Percentiles rank a stretch among this genome's conserved stretches.
Conservation (phyloP, 441 rosid species). For the Bocquillonia castaneifolia region DNA sequence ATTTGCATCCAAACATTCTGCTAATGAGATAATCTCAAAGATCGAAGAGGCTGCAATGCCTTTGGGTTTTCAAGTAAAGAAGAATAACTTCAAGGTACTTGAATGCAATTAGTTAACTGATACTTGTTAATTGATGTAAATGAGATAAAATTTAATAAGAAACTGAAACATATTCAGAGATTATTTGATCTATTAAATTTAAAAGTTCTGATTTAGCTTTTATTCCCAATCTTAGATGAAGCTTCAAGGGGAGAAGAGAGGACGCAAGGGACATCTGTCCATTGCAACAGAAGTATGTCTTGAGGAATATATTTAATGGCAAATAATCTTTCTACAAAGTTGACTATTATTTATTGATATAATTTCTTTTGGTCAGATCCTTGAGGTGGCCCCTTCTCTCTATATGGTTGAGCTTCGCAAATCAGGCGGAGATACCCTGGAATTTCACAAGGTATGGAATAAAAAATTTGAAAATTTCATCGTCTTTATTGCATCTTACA, state of each 20-base stretch:
- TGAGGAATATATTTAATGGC: conserved; percentile 1
- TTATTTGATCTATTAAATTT: not conserved
- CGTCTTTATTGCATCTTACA: not conserved
- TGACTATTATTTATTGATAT: not conserved
- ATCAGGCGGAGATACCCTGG: conserved; percentile 96
- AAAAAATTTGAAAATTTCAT: not conserved
- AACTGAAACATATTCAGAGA: not conserved
- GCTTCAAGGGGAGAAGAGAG: conserved; percentile 86
- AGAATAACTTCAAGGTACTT: conserved; percentile 80
- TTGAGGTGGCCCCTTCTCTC: conserved; percentile 97
- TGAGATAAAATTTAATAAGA: conserved; percentile 8
- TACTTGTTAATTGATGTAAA: conserved; percentile 1
- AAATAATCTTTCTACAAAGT: not conserved
- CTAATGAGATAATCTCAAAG: conserved; percentile 85
- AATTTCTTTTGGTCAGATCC: conserved; percentile 44
- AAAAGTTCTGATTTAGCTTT: conserved; percentile 19
- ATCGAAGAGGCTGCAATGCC: conserved; percentile 87
- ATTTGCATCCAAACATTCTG: conserved; percentile 82
- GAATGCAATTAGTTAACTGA: not conserved
- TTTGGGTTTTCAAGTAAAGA: conserved; percentile 91
- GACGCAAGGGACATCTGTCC: conserved; percentile 95
- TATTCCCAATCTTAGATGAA: conserved; percentile 53
- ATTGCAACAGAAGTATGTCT: conserved; percentile 78
- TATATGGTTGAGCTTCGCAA: conserved; percentile 95
- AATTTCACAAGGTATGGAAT: conserved; percentile 80